Evolutionary conservation across 2,329 filamentous ascomycete species (phyloP).

Genomic region (Sarocladium brachiariae): DNA sequence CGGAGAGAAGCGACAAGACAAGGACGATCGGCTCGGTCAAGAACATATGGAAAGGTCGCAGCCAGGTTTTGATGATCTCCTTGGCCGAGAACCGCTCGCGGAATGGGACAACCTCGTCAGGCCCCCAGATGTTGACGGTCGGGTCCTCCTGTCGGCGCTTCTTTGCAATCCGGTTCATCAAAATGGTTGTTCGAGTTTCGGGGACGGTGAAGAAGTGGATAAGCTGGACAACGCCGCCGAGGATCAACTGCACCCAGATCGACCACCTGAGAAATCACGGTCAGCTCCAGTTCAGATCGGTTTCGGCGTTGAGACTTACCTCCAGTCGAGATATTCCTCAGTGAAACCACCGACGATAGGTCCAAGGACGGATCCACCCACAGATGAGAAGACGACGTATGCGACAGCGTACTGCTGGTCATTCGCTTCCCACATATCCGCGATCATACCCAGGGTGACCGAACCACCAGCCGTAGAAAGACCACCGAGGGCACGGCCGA

Average conservation of each 20-base stretch:
- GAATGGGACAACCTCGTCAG: constrained; percentile 61
- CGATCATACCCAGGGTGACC: constrained; percentile 69
- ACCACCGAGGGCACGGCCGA: constrained; percentile 63
- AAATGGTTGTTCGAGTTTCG: constrained; percentile 68
- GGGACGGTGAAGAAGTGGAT: constrained; percentile 65
- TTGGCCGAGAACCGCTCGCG: constrained; percentile 49
- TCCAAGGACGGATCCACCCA: constrained; percentile 68
- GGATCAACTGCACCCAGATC: constrained; percentile 81
- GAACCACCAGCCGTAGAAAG: constrained; percentile 66
- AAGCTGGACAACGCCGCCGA: constrained; percentile 62
- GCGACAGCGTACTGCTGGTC: constrained; percentile 69
- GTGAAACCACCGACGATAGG: constrained; percentile 75
- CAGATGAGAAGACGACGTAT: constrained; percentile 72
- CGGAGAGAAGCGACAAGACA: constrained; percentile 61
- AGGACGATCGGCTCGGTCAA: constrained; percentile 68
- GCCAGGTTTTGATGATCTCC: constrained; percentile 51
- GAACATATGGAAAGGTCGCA: constrained; percentile 66
- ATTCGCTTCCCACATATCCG: constrained; percentile 66
- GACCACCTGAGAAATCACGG: constrained; percentile 38
- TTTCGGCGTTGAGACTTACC: constrained; percentile 31
- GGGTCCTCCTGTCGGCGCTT: constrained; percentile 50
- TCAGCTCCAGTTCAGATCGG: not conserved
- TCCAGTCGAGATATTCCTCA: constrained; percentile 60
- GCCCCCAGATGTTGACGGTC: constrained; percentile 59
- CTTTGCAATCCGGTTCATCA: constrained; percentile 76